Conservation (phyloP, 148 eudicot genomes). For the Dysphania ambrosioides region DNA sequence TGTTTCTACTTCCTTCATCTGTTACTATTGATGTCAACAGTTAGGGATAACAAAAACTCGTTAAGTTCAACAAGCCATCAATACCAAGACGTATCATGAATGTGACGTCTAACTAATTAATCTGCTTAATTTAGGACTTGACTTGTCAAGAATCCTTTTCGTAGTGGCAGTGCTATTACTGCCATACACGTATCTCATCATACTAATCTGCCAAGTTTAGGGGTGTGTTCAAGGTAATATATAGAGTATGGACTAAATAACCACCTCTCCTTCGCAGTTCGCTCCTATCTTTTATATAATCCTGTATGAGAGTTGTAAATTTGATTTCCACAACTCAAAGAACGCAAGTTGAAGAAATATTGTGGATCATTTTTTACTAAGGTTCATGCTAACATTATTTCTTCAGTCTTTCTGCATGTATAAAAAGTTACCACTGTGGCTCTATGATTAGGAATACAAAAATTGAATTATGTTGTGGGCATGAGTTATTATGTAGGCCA, state of each 20-base stretch:
- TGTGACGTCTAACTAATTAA: constrained; percentile 18
- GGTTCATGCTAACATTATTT: too few species aligned
- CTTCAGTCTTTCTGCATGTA: not conserved
- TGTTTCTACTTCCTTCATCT: not conserved
- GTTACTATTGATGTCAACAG: constrained; percentile 8
- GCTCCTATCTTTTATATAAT: too few species aligned
- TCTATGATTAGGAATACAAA: not conserved
- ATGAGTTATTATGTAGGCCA: too few species aligned
- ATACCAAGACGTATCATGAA: not conserved
- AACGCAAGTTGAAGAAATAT: too few species aligned
- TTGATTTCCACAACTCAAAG: too few species aligned
- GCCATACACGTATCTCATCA: not conserved
- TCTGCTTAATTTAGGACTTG: not conserved
- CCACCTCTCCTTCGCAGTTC: too few species aligned
- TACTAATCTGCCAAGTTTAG: too few species aligned
- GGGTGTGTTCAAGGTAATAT: too few species aligned
- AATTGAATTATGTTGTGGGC: too few species aligned
- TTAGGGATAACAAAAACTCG: not conserved
- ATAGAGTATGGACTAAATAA: too few species aligned
- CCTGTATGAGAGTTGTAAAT: too few species aligned
- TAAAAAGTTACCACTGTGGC: not conserved
- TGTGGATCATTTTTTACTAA: too few species aligned
- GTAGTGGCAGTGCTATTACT: not conserved
- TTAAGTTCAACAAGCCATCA: not conserved
- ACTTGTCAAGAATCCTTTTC: not conserved